Conservation (phyloP, 306 rosid species). For the Ziziphus jujuba region DNA sequence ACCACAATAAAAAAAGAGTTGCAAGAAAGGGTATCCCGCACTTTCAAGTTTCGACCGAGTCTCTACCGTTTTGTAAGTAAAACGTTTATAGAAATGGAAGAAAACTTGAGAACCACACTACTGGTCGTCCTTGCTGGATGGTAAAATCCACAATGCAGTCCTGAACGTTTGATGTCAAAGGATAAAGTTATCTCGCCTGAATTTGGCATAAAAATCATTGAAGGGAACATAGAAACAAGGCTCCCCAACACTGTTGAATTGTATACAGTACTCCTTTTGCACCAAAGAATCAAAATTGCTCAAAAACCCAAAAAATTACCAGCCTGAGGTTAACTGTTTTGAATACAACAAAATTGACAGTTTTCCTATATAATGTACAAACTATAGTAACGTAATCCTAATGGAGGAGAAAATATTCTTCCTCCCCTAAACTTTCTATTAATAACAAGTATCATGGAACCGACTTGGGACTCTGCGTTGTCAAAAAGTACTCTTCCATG, state of each 20-base stretch:
- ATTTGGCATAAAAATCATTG: too few relatives aligned
- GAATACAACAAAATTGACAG: constrained; percentile 19
- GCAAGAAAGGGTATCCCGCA: too few relatives aligned
- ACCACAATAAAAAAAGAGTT: too few relatives aligned
- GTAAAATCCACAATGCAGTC: too few relatives aligned
- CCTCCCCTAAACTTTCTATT: constrained; percentile 16
- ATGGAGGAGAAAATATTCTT: constrained; percentile 8
- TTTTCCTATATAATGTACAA: constrained; percentile 27
- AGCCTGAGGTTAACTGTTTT: neutral
- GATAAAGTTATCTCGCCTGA: too few relatives aligned
- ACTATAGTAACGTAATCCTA: constrained; percentile 18
- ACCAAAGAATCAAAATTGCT: constrained; percentile 5
- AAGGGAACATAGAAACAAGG: too few relatives aligned
- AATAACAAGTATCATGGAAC: constrained; percentile 13
- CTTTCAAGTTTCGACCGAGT: too few relatives aligned
- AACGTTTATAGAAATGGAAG: too few relatives aligned
- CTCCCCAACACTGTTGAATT: neutral
- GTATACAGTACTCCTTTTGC: neutral
- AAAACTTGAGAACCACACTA: too few relatives aligned
- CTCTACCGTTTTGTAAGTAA: too few relatives aligned
- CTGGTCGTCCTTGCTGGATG: too few relatives aligned
- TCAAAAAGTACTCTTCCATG: constrained; percentile 31
- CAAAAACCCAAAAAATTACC: neutral
- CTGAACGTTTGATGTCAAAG: too few relatives aligned
- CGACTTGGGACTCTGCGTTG: constrained; percentile 17